Percentiles rank a stretch among this genome's conserved stretches.
phyloP scores from a whole-genome alignment of 2,329 filamentous ascomycete species.

The Didymellaceae sp. region DNA sequence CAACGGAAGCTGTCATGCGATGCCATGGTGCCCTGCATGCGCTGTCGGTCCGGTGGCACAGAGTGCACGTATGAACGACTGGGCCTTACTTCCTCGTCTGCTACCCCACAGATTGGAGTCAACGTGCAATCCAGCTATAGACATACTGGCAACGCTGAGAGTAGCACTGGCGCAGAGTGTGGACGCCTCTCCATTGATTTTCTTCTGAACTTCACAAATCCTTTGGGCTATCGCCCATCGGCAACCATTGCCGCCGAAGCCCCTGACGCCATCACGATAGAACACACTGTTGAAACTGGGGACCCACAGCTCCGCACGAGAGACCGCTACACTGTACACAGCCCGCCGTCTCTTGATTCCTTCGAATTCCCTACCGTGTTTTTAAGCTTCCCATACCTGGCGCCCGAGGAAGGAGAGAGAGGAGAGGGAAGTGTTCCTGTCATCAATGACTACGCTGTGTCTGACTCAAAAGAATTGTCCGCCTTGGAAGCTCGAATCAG shows the following conservation, averaged over 20 bases:
- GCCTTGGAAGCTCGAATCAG: too few relatives aligned
- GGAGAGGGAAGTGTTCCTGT: too few relatives aligned
- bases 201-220: constrained; percentile 10
- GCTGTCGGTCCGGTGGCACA: constrained; percentile 6
- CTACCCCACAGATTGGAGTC: not conserved
- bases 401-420: too few relatives aligned
- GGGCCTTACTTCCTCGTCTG: not conserved
- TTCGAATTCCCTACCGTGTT: not conserved
- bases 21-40: constrained; percentile 7
- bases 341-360: not conserved
- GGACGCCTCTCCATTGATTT: constrained; percentile 2
- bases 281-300: too few relatives aligned
- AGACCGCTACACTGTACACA: not conserved
- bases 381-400: too few relatives aligned
- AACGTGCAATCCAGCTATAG: not conserved
- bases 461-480: too few relatives aligned
- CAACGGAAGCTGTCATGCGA: constrained; percentile 12
- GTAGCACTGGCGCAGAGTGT: not conserved
- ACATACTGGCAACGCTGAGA: not conserved
- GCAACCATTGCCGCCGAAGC: constrained; percentile 1
- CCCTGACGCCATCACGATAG: not conserved
- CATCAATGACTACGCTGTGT: too few relatives aligned
- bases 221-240: constrained; percentile 3
- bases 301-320: not conserved
- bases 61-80: constrained; percentile 3